These are phyloP conservation scores for Cyclotella choctawhatcheeana DNA, from an alignment of 108 stramenopile genomes.

Conservation along the genomic window DNA sequence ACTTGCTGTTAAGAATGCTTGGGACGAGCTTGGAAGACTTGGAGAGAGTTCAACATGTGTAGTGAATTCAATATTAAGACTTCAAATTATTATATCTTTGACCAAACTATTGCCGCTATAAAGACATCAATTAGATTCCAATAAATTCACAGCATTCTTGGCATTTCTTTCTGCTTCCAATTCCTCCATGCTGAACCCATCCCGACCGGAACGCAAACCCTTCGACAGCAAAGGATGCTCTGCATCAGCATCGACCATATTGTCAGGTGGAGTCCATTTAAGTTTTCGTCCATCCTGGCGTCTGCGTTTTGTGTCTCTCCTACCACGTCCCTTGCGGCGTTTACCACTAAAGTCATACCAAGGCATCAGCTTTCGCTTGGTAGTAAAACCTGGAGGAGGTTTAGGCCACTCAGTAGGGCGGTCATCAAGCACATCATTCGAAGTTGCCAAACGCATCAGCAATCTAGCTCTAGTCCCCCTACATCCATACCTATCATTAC, in stretches of 20 bases:
- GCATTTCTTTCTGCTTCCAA: constrained; percentile 64
- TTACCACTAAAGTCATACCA: constrained; percentile 59
- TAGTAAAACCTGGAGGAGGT: constrained; percentile 78
- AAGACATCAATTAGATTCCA: constrained; percentile 2
- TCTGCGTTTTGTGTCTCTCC: constrained; percentile 36
- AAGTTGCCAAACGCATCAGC: constrained; percentile 71
- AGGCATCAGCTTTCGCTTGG: constrained; percentile 72
- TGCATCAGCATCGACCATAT: constrained; percentile 17
- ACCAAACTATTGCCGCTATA: no score
- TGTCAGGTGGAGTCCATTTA: constrained; percentile 6
- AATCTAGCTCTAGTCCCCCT: constrained; percentile 71
- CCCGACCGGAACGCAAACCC: constrained; percentile 47
- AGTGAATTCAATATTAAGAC: no score
- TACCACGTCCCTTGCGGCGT: neutral
- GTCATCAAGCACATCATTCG: constrained; percentile 72
- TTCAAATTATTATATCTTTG: no score
- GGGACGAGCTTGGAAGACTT: constrained; percentile 82
- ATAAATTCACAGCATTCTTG: constrained; percentile 32
- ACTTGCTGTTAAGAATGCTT: constrained; percentile 68
- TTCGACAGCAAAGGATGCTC: constrained; percentile 35
- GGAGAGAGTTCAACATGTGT: constrained; percentile 25
- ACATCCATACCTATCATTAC: constrained; percentile 75
- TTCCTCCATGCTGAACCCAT: constrained; percentile 74
- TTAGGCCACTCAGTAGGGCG: constrained; percentile 77
- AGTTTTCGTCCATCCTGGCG: constrained; percentile 33